These are phyloP conservation scores for Bipolaris sorokiniana DNA, from an alignment of 2,329 filamentous ascomycete species.

Conservation along the genomic window DNA sequence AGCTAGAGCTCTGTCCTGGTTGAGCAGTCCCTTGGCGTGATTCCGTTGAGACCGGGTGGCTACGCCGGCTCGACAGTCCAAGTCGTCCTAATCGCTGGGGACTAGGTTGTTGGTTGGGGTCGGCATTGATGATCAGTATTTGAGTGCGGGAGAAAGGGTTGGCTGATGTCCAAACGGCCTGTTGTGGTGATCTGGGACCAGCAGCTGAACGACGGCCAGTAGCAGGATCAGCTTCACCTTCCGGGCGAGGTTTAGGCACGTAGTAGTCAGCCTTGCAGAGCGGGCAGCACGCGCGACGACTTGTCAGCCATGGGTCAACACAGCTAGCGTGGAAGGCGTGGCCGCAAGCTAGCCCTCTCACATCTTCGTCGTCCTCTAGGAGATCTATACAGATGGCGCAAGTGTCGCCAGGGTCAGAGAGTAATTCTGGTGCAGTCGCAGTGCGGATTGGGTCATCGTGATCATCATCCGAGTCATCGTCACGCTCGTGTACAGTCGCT, in stretches of 20 bases:
- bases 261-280: slow-evolving; percentile 99
- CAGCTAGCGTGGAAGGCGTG: slow-evolving; percentile 97
- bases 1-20: slow-evolving; percentile 20
- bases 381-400: slow-evolving; percentile 97
- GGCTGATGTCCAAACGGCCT: slow-evolving; percentile 40
- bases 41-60: slow-evolving; percentile 21
- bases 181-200: slow-evolving; percentile 42
- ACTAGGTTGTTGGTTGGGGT: slow-evolving; percentile 16
- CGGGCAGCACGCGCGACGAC: slow-evolving; percentile 90
- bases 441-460: slow-evolving; percentile 82
- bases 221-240: slow-evolving; percentile 52
- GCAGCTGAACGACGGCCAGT: slow-evolving; percentile 39
- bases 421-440: slow-evolving; percentile 78
- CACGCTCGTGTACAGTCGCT: slow-evolving; percentile 31
- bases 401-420: slow-evolving; percentile 83
- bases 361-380: slow-evolving; percentile 93
- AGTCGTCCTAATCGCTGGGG: slow-evolving; percentile 31
- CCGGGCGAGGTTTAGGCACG: slow-evolving; percentile 83
- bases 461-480: slow-evolving; percentile 69
- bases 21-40: slow-evolving; percentile 18
- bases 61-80: slow-evolving; percentile 34
- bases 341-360: slow-evolving; percentile 92
- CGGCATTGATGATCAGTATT: slow-evolving; percentile 34
- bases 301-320: slow-evolving; percentile 95
- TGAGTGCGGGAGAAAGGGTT: slow-evolving; percentile 45